Evolutionary conservation across 495 filamentous ascomycete genomes (phyloP), one percentile per base, ranked within the genome.

Genomic region (Ramalina peruviana): DNA sequence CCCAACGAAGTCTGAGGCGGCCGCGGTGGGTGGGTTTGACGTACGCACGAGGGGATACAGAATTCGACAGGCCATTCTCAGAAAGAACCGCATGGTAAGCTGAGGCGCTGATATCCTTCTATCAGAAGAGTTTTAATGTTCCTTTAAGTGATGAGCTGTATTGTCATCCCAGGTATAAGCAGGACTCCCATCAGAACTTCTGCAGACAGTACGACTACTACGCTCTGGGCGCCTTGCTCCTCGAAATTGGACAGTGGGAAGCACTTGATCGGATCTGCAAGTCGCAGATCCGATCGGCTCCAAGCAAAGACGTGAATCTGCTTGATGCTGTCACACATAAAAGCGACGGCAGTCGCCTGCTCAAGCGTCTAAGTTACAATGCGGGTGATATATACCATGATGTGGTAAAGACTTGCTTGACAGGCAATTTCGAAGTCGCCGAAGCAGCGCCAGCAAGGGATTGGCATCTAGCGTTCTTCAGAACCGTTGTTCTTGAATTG

Each of bases 381-480:
- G 20, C 41, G 13, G 41, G 41, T 16, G 41, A 44, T 44, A 44
- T 23, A 44, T 44, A 44, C 41, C 41, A 44, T 21, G 41, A 44
- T 23, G 41, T 23, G 13, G 41, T 44, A 23, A 16, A 16, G 7
- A 44, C 41, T 6, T 44, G 41, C 41, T 21, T 44, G n/a, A 44
- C 41, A 17, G 41, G 41, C 20, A 21, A 44, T 6, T 44, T 44
- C 20, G 41, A 21, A 44, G 41, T 44, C 15, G 41, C 41, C 15
- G 20, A 44, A 21, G 41, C 13, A 2, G 41, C 41, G 41, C n/a
- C 20, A 2, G 41, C 41, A 44, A 44, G 23, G 20, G 41, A 44
- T 21, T 44, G 41, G 41, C 41, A 44, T 44, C n/a, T 44, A 21
- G 41, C 41, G n/a, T 44, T 44, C 20, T 44, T 44, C 7, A 44